Evolutionary conservation across 106 monocot genomes (phyloP), one percentile per base, ranked within the genome.

Genomic region (Dendrobium officinale): DNA sequence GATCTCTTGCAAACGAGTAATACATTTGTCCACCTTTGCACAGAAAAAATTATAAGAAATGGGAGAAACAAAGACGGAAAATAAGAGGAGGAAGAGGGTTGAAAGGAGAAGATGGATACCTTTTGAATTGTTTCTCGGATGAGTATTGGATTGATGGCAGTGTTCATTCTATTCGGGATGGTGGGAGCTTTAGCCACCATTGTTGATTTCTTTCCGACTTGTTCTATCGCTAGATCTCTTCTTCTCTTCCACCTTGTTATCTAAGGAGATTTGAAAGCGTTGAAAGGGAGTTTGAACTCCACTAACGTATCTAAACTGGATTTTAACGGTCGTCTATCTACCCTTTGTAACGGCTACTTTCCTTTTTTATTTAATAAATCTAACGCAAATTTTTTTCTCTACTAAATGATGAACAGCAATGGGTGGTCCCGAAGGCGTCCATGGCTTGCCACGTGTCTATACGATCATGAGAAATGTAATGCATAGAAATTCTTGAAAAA

Each of bases 1-100:
- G 70, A 98, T 89, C 78, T 98, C 94, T 76, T 92, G 91, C 75
- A 98, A 81, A 6, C 98, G 92, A 67, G 92, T 87, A 85, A 97
- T 85, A 85, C 97, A 97, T 59, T 80, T 85, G 31, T 98, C 98
- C 56, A 98, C 89, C 92, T 96, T 81, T 85, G 61, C 31, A 58
- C 3, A 26, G 13, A 3, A 33, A 31, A 70, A 37, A 37, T 70
- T 70, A 41, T 20, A 18, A 37, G 19, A 6, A 45, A 27, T 5
- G 26, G 7, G n/a, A 31, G 17, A 37, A 75, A 54, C 42, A 20
- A 1, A 19, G 66, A 80, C 56, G 77, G 4, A 15, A 29, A 75
- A 45, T 18, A 6, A 72, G 55, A 76, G 33, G 42, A 37, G 51
- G 44, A 43, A 44, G 6, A 43, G 24, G 59, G 2, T 42, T 29